These are phyloP conservation scores for Gaeumannomyces sp. DNA, from an alignment of 2,329 filamentous ascomycete genomes.

Conservation along the genomic window DNA sequence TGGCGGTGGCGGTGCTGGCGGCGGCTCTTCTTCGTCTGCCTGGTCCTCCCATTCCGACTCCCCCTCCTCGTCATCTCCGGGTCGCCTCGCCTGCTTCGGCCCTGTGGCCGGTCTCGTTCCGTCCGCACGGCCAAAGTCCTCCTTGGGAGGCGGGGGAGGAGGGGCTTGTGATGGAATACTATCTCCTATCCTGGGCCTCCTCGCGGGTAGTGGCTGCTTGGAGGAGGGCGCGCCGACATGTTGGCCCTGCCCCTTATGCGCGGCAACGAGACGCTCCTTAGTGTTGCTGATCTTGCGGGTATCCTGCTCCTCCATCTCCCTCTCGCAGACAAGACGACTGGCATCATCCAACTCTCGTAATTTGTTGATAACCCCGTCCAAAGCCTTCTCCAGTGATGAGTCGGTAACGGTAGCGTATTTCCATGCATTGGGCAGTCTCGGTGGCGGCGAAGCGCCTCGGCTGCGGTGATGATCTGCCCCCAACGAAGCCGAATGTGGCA, in stretches of 20 bases:
- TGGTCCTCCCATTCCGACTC: conserved; percentile 10
- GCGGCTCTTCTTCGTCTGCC: not conserved
- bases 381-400: conserved; percentile 22
- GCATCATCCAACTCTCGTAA: conserved; percentile 22
- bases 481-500: not conserved
- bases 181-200: not conserved
- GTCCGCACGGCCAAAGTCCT: not conserved
- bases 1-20: too few relatives aligned
- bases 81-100: not conserved
- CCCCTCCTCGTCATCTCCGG: not conserved
- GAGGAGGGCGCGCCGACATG: not conserved
- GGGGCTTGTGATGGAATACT: not conserved
- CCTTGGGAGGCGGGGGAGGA: not conserved
- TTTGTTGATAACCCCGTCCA: conserved; percentile 23
- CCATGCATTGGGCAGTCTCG: conserved; percentile 19
- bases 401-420: conserved; percentile 18
- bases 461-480: not conserved
- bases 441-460: conserved; percentile 1
- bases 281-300: not conserved
- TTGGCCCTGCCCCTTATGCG: too few relatives aligned
- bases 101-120: not conserved
- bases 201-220: too few relatives aligned
- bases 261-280: not conserved
- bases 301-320: not conserved
- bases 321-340: not conserved